phyloP scores from a whole-genome alignment of 2,329 filamentous ascomycete species.

The Triangularia setosa region DNA sequence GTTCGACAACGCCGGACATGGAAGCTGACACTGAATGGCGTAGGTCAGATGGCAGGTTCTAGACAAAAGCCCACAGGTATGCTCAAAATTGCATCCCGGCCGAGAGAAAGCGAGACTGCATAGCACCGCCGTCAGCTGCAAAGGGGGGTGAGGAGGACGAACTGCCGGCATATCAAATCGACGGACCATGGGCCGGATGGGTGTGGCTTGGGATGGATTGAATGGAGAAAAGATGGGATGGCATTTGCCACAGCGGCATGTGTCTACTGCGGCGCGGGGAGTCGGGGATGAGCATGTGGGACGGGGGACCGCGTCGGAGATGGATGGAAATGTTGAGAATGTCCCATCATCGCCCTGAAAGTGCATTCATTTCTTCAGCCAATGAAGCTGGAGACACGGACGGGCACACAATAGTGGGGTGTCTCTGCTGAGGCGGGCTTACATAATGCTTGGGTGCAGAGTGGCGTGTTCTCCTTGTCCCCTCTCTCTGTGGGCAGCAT shows the following conservation, averaged over 20 bases:
- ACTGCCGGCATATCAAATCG: not conserved
- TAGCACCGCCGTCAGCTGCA: not conserved
- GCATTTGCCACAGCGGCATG: not conserved
- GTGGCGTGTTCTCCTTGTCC: not conserved
- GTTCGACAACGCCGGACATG: not conserved
- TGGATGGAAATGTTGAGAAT: not conserved
- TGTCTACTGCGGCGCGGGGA: not conserved
- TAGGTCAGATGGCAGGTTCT: not conserved
- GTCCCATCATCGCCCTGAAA: not conserved
- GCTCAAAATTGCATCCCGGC: not conserved
- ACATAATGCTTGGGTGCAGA: not conserved
- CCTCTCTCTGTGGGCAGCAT: not conserved
- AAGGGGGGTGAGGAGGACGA: not conserved
- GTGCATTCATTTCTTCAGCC: not conserved
- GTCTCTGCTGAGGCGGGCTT: not conserved
- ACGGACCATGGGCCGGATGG: not conserved
- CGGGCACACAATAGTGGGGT: not conserved
- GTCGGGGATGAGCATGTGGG: not conserved
- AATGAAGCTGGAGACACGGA: not conserved
- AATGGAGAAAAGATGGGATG: not conserved
- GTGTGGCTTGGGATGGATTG: not conserved
- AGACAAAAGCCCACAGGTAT: not conserved
- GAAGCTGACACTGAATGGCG: not conserved
- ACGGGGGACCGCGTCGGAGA: no score
- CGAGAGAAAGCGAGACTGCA: not conserved